These are phyloP conservation scores for Lentinula detonsa DNA, from an alignment of 768 basidiomycete genomes.

Conservation along the genomic window DNA sequence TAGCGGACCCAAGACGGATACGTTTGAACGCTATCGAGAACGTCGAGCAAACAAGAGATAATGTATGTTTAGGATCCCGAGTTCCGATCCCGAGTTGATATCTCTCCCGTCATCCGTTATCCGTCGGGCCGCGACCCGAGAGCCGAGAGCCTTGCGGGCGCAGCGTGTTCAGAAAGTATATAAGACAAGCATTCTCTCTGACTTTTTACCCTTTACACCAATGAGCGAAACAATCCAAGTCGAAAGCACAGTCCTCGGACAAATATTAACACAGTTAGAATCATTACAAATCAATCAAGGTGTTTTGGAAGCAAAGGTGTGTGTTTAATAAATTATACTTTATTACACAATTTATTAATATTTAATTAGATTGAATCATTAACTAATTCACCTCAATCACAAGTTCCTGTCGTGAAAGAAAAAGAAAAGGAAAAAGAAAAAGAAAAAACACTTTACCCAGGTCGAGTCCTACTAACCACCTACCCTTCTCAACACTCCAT, in stretches of 20 bases:
- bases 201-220: background rate
- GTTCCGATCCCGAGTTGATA: background rate
- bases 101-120: no score
- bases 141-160: background rate
- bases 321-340: background rate
- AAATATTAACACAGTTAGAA: constrained; percentile 70
- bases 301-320: constrained; percentile 72
- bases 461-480: constrained; percentile 78
- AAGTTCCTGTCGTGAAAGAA: no score
- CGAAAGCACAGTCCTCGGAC: constrained; percentile 37
- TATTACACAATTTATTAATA: no score
- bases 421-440: background rate
- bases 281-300: constrained; percentile 71
- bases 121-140: no score
- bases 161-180: background rate
- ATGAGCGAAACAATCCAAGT: no score
- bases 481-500: constrained; percentile 95
- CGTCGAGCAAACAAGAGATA: no score
- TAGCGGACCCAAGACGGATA: background rate
- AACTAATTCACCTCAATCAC: no score
- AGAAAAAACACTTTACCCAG: constrained; percentile 74
- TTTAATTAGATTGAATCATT: background rate
- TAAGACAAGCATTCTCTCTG: background rate
- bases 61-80: no score
- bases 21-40: no score